Conservation (phyloP, 2,329 filamentous ascomycete genomes). For the Xylaria sp. region DNA sequence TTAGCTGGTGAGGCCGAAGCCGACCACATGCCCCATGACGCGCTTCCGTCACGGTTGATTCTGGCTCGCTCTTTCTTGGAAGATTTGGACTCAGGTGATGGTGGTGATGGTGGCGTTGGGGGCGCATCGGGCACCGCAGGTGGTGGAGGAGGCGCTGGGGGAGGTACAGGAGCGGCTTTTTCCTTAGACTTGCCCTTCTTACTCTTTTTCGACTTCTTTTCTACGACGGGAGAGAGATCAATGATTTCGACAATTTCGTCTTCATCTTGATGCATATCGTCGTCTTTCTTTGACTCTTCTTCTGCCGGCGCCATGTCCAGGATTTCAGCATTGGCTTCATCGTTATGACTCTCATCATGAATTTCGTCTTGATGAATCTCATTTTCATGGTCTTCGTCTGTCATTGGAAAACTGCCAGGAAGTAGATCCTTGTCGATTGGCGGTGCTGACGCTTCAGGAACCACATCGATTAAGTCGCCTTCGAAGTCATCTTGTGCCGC, state of each 20-base stretch:
- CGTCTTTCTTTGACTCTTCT: conserved; percentile 44
- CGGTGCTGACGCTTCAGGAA: conserved; percentile 56
- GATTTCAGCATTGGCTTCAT: conserved; percentile 55
- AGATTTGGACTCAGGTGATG: conserved; percentile 65
- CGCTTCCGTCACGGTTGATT: conserved; percentile 75
- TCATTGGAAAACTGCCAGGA: conserved; percentile 50
- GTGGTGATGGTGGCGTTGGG: conserved; percentile 61
- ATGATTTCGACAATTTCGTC: conserved; percentile 62
- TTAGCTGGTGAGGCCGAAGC: conserved; percentile 65
- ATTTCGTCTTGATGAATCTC: conserved; percentile 35
- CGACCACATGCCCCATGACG: conserved; percentile 82
- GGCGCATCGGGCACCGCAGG: conserved; percentile 61
- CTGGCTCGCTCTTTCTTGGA: conserved; percentile 81
- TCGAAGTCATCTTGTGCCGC: conserved; percentile 52
- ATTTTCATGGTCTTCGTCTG: conserved; percentile 35
- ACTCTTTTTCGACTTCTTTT: conserved; percentile 50
- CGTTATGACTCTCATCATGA: conserved; percentile 47
- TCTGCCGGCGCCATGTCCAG: conserved; percentile 59
- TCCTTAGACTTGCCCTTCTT: conserved; percentile 53
- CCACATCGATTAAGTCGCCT: conserved; percentile 51
- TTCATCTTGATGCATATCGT: conserved; percentile 37
- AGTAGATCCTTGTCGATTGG: conserved; percentile 52
- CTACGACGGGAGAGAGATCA: conserved; percentile 58
- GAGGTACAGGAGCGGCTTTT: conserved; percentile 44
- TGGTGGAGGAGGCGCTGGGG: conserved; percentile 57